Evolutionary conservation across 441 rosid species (phyloP).

Genomic region (Bruguiera hainesii): DNA sequence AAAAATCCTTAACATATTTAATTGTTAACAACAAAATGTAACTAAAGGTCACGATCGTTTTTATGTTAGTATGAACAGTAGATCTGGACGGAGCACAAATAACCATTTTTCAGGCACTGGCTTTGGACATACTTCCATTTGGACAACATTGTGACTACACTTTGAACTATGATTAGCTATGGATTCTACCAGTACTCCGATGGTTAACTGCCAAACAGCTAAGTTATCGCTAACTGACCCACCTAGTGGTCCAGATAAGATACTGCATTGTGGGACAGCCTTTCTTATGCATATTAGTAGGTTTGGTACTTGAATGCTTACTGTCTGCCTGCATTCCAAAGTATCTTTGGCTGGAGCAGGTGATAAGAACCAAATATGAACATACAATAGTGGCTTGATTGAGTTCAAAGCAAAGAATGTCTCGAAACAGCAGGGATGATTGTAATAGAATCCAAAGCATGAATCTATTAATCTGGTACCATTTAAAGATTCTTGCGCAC

Average conservation of each 20-base stretch:
- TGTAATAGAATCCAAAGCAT: conserved; percentile 20
- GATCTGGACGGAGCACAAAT: too few species aligned
- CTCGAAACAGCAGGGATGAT: conserved; percentile 25
- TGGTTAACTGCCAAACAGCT: conserved; percentile 7
- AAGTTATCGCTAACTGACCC: conserved; percentile 12
- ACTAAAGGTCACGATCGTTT: too few species aligned
- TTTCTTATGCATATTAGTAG: conserved; percentile 7
- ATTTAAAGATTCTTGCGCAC: conserved; percentile 15
- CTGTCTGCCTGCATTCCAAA: conserved; percentile 15
- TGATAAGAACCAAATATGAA: conserved; percentile 20
- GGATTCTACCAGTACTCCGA: not conserved
- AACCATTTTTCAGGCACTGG: too few species aligned
- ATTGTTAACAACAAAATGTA: too few species aligned
- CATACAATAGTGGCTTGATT: conserved; percentile 22
- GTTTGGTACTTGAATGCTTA: conserved; percentile 10
- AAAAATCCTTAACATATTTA: too few species aligned
- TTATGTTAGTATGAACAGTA: too few species aligned
- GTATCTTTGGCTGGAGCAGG: conserved; percentile 12
- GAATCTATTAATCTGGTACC: not conserved
- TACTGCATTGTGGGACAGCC: conserved; percentile 16
- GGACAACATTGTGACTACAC: too few species aligned
- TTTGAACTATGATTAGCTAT: too few species aligned
- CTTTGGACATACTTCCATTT: too few species aligned
- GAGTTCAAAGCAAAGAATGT: conserved; percentile 25
- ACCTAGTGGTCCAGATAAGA: conserved; percentile 12